Evolutionary conservation across 1,139 yeast genomes (phyloP), one percentile per base, ranked within the genome.

Genomic region (Pneumocystis oryctolagi): DNA sequence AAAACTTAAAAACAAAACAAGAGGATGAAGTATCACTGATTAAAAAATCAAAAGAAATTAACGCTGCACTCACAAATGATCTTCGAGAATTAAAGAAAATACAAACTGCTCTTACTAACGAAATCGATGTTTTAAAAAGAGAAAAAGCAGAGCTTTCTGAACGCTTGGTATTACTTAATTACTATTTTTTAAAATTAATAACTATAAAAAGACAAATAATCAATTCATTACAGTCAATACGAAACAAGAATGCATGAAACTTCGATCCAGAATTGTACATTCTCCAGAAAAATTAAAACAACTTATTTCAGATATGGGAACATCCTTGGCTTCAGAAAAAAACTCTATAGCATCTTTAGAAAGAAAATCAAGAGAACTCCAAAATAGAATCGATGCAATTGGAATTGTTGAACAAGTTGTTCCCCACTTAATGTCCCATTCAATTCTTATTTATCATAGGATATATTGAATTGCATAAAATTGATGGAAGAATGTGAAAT

Each of bases 31-130:
- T 66, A 34, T 69, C 69, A 16, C 61, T 75, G 61, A 71, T 78
- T 16, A 78, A 79, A 60, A 80, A 80, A 59, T 76, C 85, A 28
- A 81, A 82, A 64, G 75, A 77, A 2, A 82, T 81, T 67, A 87
- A 86, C 69, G 72, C 78, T 20, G 78, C 81, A 64, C 75, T 87
- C 9, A 95, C 87, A 69, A 73, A 75, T 12, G 84, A 86, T 68
- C 76, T 89, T 67, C 80, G 84, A 67, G 78, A 79, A 66, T 76
- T 88, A 67, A 86, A 85, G 67, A 78, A 77, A 61, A 73, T 79
- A 1, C 95, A 87, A 70, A 89, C 86, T 68, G 74, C 77, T 30
- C 74, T 87, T 61, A 80, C 86, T 0, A 73, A 77, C n/a, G 89
- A 86, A 67, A 89, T 87, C 70, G 77, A 80, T 37, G 80, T 79